Base-by-base conservation (phyloP, 495 filamentous ascomycete species). In the Parathielavia hyrcaniae region DNA sequence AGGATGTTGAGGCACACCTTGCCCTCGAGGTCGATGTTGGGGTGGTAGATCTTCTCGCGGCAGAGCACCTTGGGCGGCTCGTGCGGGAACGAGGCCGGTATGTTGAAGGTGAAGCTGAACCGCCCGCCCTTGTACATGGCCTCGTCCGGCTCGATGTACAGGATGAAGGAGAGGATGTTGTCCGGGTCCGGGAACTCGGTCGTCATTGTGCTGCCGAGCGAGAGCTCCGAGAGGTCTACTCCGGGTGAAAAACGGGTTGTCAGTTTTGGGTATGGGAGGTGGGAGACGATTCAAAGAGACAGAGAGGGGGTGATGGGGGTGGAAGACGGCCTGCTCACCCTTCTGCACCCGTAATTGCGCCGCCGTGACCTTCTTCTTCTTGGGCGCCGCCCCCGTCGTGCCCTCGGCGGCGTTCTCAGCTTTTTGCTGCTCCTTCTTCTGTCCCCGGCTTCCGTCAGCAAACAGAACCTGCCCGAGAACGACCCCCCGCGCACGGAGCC, bases 51-150 rank as follows among this genome's bases (percentile, higher is more conserved):
- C 79, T 96, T 98, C 72, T 98, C 88, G 55, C 86, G 89, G 73
- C 93, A 97, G 69, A 91, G 95, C 64, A 98, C 95, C 74, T 97
- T 97, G 1, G 93, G 93, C 58, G 93, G 91, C 70, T 97, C 93
- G 71, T 97, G 95, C 10, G 93, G 93, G 77, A 96, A 98, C 75
- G 88, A 90, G 65, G 91, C 88, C 68, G 89, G 88, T 75, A 97
- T 95, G 63, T 82, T 80, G 74, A 98, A 97, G 41, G 77, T 87
- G 76, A 98, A 98, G 64, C 85, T 81, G 75, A 98, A 98, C 13
- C 77, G 70, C 53, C 93, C 95, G 65, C 85, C 86, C 69, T 89
- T 89, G 78, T 98, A 98, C 84, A 98, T 93, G 71, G 93, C 93
- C 76, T 97, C 93, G 76, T 98, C 93, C 10, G 93, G 93, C 64